Evolutionary conservation across 73 alveolate genomes (phyloP).

Genomic region (Vitrella brassicaformis): DNA sequence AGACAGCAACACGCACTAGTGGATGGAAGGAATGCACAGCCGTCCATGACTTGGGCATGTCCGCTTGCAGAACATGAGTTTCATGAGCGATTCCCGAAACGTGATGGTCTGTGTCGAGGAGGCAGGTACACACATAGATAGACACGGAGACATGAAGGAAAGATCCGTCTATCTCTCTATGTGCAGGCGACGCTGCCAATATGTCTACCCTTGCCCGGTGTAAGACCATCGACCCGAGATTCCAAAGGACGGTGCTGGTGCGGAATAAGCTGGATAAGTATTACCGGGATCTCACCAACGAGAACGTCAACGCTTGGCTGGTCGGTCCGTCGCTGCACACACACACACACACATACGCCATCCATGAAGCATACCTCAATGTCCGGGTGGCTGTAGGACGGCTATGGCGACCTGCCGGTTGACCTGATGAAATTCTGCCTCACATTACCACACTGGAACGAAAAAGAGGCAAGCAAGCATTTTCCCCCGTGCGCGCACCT

Average conservation of each 20-base stretch:
- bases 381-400: too few relatives aligned
- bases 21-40: too few relatives aligned
- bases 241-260: constrained; percentile 22
- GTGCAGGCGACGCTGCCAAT: constrained; percentile 17
- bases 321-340: too few relatives aligned
- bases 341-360: too few relatives aligned
- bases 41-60: too few relatives aligned
- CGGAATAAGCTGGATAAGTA: constrained; percentile 36
- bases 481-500: background rate
- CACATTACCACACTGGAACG: constrained; percentile 34
- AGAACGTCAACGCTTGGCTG: constrained; percentile 23
- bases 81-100: constrained; percentile 30
- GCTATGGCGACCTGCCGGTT: constrained; percentile 30
- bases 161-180: too few relatives aligned
- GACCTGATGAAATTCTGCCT: constrained; percentile 13
- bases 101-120: constrained; percentile 39
- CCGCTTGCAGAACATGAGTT: constrained; percentile 12
- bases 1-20: too few relatives aligned
- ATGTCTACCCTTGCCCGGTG: constrained; percentile 26
- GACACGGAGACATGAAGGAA: background rate
- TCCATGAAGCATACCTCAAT: too few relatives aligned
- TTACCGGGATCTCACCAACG: constrained; percentile 19
- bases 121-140: constrained; percentile 5
- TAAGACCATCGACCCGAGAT: constrained; percentile 25
- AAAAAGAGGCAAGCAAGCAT: background rate